Base-by-base conservation (phyloP, 371 early-diverging fungal genomes). In the Mucor indicus region DNA sequence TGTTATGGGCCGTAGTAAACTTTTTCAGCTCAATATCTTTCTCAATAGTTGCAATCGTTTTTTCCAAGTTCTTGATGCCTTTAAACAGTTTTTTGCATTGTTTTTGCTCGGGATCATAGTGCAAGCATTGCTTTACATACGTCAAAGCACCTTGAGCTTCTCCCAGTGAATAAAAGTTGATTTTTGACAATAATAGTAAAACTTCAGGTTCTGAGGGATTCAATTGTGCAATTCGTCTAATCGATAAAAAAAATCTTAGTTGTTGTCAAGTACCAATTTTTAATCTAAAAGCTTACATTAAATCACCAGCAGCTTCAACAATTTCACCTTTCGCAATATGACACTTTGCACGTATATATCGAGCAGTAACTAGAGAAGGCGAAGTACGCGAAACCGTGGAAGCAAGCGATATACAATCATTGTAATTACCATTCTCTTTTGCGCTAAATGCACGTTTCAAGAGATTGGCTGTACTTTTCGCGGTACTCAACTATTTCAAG, bases 71-170 rank as follows among this genome's bases (percentile, higher is more conserved):
- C 53, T 92, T 93, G 23, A 95, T 57, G 38, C 72, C 64, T 15
- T 79, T 61, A 66, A 90, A 92, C 2, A 85, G 53, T 4, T 61
- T 62, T 65, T 91, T 92, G 72, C 96, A 97, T 38, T 69, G 47
- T 62, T 87, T 88, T 61, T 93, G 81, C 40, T 97, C 97, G 0
- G 95, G 96, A 57, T 97, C 97, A 16, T 83, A 84, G 30, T 85
- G 82, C 10, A 95, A 67, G 57, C 95, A 96, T 45, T 88, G 87
- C 48, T 93, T 92, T 36, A 89, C 72, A 52, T 81, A 74, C 1
- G 76, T 57, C 30, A 92, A 37, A 4, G 93, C 89, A 17, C 81
- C 76, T 38, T 80, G 73, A 0, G 83, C 72, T 68, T 89, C 87
- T 40, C 89, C 74, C 29, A 90, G 51, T 29, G 73, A 82, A 46